Base-by-base conservation (phyloP, 2,329 filamentous ascomycete species). In the Fusarium xylarioides region DNA sequence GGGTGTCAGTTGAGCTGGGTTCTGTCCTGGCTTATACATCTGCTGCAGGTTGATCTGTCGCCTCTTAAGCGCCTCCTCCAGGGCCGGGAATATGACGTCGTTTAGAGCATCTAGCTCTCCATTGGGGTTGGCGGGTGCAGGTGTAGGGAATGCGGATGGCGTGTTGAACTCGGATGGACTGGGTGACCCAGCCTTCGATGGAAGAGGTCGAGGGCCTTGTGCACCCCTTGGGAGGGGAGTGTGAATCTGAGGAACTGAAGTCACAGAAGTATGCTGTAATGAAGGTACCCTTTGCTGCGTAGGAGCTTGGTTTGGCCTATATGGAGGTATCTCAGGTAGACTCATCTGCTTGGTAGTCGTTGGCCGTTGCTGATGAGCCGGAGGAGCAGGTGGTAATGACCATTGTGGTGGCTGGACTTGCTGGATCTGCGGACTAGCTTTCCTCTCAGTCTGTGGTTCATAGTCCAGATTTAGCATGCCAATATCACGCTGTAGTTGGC, bases 21-120 rank as follows among this genome's bases (percentile, higher is more conserved):
- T 81, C 71, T 81, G 78, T 16, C 69, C 79, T 38, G 83, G 79
- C 40, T 84, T 83, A 70, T 87, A 85, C 49, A 85, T 77, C 64
- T 87, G 86, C 78, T 89, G 89, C 59, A 91, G 83, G 43, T 89
- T 86, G 73, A 88, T 87, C 79, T 90, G 88, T 59, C 96, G 92
- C 57, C 96, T 89, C 80, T 95, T 94, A 26, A 98, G 89, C 12
- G 96, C 95, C 74, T 96, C 93, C 82, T 97, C 95, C 4, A 99
- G 88, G 4, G 96, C 95, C 1, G 96, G 96, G 71, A 98, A 91
- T 42, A 99, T 94, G 56, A 99, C 95, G 75, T 95, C 94, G 78
- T 92, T 94, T 3, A 98, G 87, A 5, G 95, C 95, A 59, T 97
- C 96, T 28, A 97, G 88, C 65, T 97, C 93, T 18, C 89, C 90